A percentile compares a stretch with the other conserved stretches of the same genome.
These are phyloP conservation scores for Albizia julibrissin DNA, from an alignment of 306 rosid genomes.

Conservation along the genomic window DNA sequence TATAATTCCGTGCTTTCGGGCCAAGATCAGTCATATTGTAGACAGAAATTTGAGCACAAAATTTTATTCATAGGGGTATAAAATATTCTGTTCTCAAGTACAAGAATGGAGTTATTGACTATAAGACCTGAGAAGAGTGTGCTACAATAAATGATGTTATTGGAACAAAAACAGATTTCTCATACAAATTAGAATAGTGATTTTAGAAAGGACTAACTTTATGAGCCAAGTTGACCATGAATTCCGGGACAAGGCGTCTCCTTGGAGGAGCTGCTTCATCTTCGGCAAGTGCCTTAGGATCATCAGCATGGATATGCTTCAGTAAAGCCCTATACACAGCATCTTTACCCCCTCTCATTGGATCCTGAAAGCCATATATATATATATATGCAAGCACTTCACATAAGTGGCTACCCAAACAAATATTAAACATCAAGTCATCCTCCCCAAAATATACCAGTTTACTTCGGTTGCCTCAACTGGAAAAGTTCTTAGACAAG, in stretches of 20 bases:
- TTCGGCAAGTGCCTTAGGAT: conserved; percentile 64
- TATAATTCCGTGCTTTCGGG: too few species aligned
- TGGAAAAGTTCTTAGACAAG: too few species aligned
- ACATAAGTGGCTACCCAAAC: conserved; percentile 4
- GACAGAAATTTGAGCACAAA: neutral
- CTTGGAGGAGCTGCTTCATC: conserved; percentile 75
- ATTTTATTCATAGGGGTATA: conserved; percentile 5
- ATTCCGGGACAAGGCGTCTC: conserved; percentile 90
- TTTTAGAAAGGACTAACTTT: conserved; percentile 79
- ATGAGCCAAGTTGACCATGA: conserved; percentile 79
- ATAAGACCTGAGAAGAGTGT: too few species aligned
- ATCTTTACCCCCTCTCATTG: conserved; percentile 94
- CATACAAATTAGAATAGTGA: neutral
- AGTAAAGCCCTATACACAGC: conserved; percentile 77
- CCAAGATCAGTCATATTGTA: neutral
- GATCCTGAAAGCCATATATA: conserved; percentile 55
- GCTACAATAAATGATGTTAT: too few species aligned
- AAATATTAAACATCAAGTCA: neutral
- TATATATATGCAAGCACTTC: neutral
- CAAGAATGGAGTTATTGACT: neutral
- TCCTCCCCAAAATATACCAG: neutral
- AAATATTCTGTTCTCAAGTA: conserved; percentile 23
- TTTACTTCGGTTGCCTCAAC: too few species aligned
- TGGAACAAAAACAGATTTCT: neutral
- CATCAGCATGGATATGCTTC: conserved; percentile 62